Conservation (phyloP, 345 rosid genomes). For the Barbarea vulgaris region DNA sequence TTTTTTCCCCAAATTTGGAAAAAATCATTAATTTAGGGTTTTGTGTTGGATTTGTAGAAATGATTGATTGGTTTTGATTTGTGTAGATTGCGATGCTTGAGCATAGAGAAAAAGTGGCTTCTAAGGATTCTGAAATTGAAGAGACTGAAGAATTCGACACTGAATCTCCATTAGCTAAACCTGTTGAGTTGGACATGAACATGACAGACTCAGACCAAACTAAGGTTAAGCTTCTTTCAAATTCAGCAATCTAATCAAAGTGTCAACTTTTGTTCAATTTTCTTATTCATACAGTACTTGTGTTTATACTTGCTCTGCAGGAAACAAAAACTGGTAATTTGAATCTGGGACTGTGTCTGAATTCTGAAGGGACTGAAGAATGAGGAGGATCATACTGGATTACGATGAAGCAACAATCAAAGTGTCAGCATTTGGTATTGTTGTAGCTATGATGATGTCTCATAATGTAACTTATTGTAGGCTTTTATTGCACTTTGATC, state of each 20-base stretch:
- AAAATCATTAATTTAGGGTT: not conserved
- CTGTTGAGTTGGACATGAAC: slow-evolving; percentile 42
- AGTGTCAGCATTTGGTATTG: slow-evolving; percentile 5
- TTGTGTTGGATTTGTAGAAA: not conserved
- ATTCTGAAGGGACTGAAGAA: slow-evolving; percentile 48
- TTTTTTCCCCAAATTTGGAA: not conserved
- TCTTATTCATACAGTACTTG: not conserved
- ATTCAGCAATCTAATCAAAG: not conserved
- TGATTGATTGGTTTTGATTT: not conserved
- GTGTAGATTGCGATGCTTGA: slow-evolving; percentile 71
- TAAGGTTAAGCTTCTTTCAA: slow-evolving; percentile 19
- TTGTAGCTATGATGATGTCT: slow-evolving; percentile 17
- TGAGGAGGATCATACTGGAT: slow-evolving; percentile 23
- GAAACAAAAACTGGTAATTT: slow-evolving; percentile 47
- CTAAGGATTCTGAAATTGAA: slow-evolving; percentile 49
- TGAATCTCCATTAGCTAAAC: slow-evolving; percentile 40
- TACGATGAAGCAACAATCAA: slow-evolving; percentile 16
- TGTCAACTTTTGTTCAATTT: slow-evolving; percentile 2
- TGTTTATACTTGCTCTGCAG: slow-evolving; percentile 44
- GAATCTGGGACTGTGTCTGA: slow-evolving; percentile 62
- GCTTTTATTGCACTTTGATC: slow-evolving; percentile 5
- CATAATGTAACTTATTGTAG: not conserved
- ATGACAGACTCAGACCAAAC: slow-evolving; percentile 36
- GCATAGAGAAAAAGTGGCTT: slow-evolving; percentile 51
- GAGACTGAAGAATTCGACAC: slow-evolving; percentile 42